A percentile compares a stretch with the other conserved stretches of the same genome.
These are phyloP conservation scores for Polysphondylium violaceum DNA, from an alignment of 78 protist genomes.

Conservation along the genomic window DNA sequence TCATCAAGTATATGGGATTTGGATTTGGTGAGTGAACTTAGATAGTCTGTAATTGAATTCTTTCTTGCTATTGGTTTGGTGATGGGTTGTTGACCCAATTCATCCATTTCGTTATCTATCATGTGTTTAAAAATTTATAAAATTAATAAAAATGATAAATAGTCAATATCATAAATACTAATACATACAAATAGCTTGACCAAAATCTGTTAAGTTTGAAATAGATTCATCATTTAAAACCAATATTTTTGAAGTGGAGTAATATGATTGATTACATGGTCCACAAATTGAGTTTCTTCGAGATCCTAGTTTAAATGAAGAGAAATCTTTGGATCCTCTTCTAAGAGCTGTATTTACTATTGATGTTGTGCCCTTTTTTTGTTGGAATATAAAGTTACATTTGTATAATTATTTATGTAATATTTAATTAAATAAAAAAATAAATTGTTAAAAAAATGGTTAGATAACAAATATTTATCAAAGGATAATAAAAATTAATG, in stretches of 20 bases:
- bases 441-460: too few relatives aligned
- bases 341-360: conserved; percentile 21
- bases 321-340: conserved; percentile 50
- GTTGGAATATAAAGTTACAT: too few relatives aligned
- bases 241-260: not conserved
- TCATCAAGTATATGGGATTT: not conserved
- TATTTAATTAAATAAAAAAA: too few relatives aligned
- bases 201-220: not conserved
- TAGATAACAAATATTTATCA: too few relatives aligned
- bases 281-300: conserved; percentile 79
- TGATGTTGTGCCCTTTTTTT: conserved; percentile 32
- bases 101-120: not conserved
- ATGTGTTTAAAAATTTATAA: not conserved
- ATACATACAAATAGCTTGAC: not conserved
- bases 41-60: not conserved
- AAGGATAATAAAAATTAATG: too few relatives aligned
- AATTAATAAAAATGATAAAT: not conserved
- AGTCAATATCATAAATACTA: too few relatives aligned
- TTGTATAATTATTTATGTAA: too few relatives aligned
- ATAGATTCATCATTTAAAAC: not conserved
- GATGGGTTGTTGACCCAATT: not conserved
- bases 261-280: conserved; percentile 23
- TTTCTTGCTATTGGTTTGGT: not conserved
- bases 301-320: not conserved
- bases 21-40: not conserved